Evolutionary conservation across 768 basidiomycete species (phyloP).

Genomic region (Sporobolomyces phaffii): DNA sequence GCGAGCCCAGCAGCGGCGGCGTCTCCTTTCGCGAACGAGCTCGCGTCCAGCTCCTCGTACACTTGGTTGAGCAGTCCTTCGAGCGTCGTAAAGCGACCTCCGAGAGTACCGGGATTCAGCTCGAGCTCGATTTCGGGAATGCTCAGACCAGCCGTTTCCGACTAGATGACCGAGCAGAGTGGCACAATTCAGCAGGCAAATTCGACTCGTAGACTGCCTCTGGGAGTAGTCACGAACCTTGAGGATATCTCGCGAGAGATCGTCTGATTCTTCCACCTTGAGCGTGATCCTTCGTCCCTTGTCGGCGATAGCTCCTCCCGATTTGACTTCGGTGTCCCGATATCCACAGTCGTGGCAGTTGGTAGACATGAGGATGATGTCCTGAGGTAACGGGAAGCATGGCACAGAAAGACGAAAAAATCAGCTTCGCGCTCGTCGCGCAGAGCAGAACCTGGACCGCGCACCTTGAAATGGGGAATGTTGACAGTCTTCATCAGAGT

Average conservation of each 20-base stretch:
- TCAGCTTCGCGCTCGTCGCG: neutral
- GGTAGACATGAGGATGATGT: slow-evolving; percentile 95
- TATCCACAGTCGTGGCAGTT: slow-evolving; percentile 95
- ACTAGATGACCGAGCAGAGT: no score
- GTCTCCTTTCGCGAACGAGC: slow-evolving; percentile 72
- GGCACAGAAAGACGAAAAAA: no score
- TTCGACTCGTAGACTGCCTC: no score
- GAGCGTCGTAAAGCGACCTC: slow-evolving; percentile 93
- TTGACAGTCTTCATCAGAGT: slow-evolving; percentile 93
- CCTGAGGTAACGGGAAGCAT: slow-evolving; percentile 53
- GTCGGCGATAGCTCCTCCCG: slow-evolving; percentile 78
- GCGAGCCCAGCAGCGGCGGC: slow-evolving; percentile 47
- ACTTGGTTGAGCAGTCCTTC: slow-evolving; percentile 92
- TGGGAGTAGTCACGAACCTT: slow-evolving; percentile 57
- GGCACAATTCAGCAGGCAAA: no score
- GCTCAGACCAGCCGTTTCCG: slow-evolving; percentile 79
- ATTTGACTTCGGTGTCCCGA: slow-evolving; percentile 95
- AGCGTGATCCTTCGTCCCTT: slow-evolving; percentile 80
- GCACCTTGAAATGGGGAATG: slow-evolving; percentile 94
- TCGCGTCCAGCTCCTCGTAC: slow-evolving; percentile 87
- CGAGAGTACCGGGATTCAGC: slow-evolving; percentile 85
- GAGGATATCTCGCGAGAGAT: slow-evolving; percentile 83
- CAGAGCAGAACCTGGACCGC: slow-evolving; percentile 20
- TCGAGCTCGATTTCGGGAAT: slow-evolving; percentile 94
- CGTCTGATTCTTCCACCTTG: slow-evolving; percentile 85